phyloP scores from a whole-genome alignment of 176 grass and related monocot genomes.

The Carex scoparia region DNA sequence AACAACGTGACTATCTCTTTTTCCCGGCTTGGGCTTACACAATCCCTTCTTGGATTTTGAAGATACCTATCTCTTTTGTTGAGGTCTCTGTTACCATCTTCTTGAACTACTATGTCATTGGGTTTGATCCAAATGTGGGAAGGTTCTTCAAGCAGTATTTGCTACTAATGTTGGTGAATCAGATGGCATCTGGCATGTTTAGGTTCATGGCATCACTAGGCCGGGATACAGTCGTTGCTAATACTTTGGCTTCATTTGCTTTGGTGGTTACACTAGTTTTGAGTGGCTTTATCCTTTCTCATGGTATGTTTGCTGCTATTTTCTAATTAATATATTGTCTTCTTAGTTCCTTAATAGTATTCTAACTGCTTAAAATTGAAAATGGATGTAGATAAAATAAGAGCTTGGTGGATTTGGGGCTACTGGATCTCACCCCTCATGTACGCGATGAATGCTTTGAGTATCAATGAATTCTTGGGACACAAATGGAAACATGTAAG shows the following conservation, averaged over 20 bases:
- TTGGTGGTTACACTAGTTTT: slow-evolving; percentile 47
- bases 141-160: slow-evolving; percentile 67
- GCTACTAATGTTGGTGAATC: slow-evolving; percentile 45
- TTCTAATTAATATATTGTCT: no score
- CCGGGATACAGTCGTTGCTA: slow-evolving; percentile 51
- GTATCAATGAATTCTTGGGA: slow-evolving; percentile 52
- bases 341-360: no score
- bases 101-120: slow-evolving; percentile 64
- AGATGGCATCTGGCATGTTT: slow-evolving; percentile 55
- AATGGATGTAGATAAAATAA: slow-evolving; percentile 48
- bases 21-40: slow-evolving; percentile 62
- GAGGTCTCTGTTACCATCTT: slow-evolving; percentile 59
- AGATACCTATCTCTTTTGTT: slow-evolving; percentile 50
- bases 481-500: slow-evolving; percentile 46
- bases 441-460: slow-evolving; percentile 48
- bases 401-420: slow-evolving; percentile 68
- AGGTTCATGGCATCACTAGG: slow-evolving; percentile 47
- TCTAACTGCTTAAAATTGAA: not conserved
- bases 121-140: slow-evolving; percentile 52
- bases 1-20: slow-evolving; percentile 68
- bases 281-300: slow-evolving; percentile 55
- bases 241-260: slow-evolving; percentile 51
- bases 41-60: slow-evolving; percentile 62
- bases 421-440: slow-evolving; percentile 66
- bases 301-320: slow-evolving; percentile 30